Evolutionary conservation across 371 early-diverging fungal genomes (phyloP), one percentile per base, ranked within the genome.

Genomic region (Capillidium rhysosporum): DNA sequence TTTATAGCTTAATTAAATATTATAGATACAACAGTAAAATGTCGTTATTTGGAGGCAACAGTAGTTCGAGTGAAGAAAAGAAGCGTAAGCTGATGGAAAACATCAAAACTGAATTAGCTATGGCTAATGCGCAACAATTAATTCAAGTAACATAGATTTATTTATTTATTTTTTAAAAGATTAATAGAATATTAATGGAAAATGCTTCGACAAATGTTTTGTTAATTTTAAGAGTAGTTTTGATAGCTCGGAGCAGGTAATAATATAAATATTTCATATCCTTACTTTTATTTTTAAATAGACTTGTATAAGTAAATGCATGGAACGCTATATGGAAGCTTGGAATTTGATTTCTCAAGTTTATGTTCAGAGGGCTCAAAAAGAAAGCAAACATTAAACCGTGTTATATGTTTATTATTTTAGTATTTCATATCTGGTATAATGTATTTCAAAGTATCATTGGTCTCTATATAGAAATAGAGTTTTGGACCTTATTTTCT

Each of bases 91-190:
- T 87, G 38, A 89, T 81, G 80, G 79, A 89, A 56, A 82, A 84
- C 69, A 78, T 89, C 56, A 73, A 76, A 62, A 68, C 73, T 57
- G 85, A 87, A 65, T 70, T 88, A 54, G 88, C 88, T 31, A 67
- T 89, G 58, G 83, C 86, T 56, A 87, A 86, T 63, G 84, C 84
- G 31, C 87, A 89, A 68, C 88, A 89, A 63, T 74, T 90, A 44
- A 77, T 86, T 56, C 82, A 74, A 64, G 79, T 79, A 73, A 64
- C 73, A 21, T 24, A 20, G 16, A 39, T 18, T 47, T 18, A 16
- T 18, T 8, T 8, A 18, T 16, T 45, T 40, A 29, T 14, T 20
- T 9, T 9, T 23, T 30, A 26, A 25, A 26, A 10, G 41, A 26
- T 41, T 49, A 21, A 31, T 49, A 39, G 39, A 24, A 2, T 38